Evolutionary conservation across 2,329 filamentous ascomycete genomes (phyloP).

Genomic region (Aspergillus flavus): DNA sequence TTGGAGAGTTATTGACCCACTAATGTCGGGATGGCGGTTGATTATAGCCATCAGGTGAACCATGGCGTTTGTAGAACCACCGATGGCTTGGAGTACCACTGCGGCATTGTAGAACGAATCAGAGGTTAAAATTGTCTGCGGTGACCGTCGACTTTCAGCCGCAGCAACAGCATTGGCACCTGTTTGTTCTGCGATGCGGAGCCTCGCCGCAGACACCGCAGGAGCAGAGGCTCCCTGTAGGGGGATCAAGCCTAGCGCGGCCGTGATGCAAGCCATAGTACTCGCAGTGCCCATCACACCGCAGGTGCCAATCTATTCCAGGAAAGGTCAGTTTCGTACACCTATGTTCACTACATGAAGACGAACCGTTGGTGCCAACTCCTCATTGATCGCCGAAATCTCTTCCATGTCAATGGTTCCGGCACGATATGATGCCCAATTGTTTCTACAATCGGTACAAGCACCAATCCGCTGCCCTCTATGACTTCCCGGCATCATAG

Average conservation of each 20-base stretch:
- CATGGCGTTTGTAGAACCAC: conserved; percentile 59
- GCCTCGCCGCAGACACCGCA: conserved; percentile 54
- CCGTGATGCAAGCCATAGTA: conserved; percentile 59
- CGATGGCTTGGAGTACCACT: conserved; percentile 56
- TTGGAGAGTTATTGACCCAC: conserved; percentile 48
- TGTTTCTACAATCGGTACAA: conserved; percentile 74
- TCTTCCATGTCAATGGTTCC: conserved; percentile 71
- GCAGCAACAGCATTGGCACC: conserved; percentile 53
- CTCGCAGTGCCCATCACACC: conserved; percentile 62
- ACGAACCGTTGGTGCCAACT: conserved; percentile 69
- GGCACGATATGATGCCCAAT: conserved; percentile 70
- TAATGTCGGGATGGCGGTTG: conserved; percentile 53
- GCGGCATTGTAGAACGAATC: conserved; percentile 58
- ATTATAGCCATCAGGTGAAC: conserved; percentile 59
- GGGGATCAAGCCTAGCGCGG: conserved; percentile 57
- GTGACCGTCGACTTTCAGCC: conserved; percentile 41
- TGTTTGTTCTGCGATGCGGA: conserved; percentile 58
- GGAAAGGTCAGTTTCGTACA: not conserved
- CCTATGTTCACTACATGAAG: too few relatives aligned
- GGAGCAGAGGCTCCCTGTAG: conserved; percentile 56
- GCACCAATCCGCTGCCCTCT: conserved; percentile 67
- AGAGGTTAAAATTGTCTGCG: conserved; percentile 48
- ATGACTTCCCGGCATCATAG: conserved; percentile 74
- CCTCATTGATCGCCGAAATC: conserved; percentile 70
- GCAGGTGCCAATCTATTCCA: conserved; percentile 50